phyloP scores from a whole-genome alignment of 257 asterid species.

The Linderniella brevidens region DNA sequence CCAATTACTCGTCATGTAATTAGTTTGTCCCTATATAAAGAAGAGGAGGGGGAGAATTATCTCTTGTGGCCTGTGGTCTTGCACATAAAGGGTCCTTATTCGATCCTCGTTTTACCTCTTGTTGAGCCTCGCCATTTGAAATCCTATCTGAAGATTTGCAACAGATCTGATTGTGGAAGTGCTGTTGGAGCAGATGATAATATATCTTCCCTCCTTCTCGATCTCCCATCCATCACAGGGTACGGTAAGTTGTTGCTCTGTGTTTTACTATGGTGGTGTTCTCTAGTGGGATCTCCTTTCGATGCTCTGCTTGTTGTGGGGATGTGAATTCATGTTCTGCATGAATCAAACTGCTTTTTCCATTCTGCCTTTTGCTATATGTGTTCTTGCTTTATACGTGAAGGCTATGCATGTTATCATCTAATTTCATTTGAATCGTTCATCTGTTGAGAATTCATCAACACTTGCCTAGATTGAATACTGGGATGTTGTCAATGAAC shows the following conservation, averaged over 20 bases:
- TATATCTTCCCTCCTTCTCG: constrained; percentile 57
- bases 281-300: too few species aligned
- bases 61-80: constrained; percentile 73
- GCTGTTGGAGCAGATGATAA: constrained; percentile 58
- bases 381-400: too few species aligned
- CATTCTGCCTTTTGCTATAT: too few species aligned
- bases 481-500: too few species aligned
- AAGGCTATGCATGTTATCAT: too few species aligned
- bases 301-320: too few species aligned
- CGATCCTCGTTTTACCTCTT: constrained; percentile 61
- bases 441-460: too few species aligned
- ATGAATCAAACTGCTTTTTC: too few species aligned
- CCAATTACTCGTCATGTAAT: constrained; percentile 78
- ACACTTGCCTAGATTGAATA: too few species aligned
- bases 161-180: constrained; percentile 61
- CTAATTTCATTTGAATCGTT: too few species aligned
- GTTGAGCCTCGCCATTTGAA: constrained; percentile 72
- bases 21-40: constrained; percentile 37
- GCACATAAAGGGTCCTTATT: constrained; percentile 56
- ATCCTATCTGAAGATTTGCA: constrained; percentile 57
- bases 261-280: constrained; percentile 8
- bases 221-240: constrained; percentile 99
- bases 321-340: too few species aligned
- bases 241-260: constrained; percentile 47
- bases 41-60: constrained; percentile 36